Base-by-base conservation (phyloP, 345 rosid genomes). In the Pugionium cornutum region DNA sequence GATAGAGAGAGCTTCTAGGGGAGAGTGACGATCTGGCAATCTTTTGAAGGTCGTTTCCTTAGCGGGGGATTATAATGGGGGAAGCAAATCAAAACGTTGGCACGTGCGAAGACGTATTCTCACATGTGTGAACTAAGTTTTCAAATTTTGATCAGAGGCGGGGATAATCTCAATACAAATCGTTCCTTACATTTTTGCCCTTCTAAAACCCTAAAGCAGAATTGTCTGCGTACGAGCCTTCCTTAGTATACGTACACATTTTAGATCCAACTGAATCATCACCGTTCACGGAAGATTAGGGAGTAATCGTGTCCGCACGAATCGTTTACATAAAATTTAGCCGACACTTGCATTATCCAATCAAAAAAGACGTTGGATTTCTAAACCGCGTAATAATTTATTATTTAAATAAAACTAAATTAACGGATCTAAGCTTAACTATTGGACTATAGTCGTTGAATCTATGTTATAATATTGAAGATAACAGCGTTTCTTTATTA, bases 61-160 rank as follows among this genome's bases (percentile, higher is more conserved):
- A 65, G 71, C 70, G 76, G 76, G 76, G 76, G 76, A 72, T 58
- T 72, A 41, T 65, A 72, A 43, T 7, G 66, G 7, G 7, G 59
- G 50, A 27, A 62, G 31, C 51, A 47, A 55, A 48, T 39, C 58
- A 8, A 55, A 55, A 18, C 34, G 7, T 10, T 35, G 2, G 54
- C 76, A 72, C 66, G 70, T 72, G 66, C 54, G 48, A 55, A 9
- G 8, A 9, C 7, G 3, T 35, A 4, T 4, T 33, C 57, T 42
- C 76, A 26, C 57, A 29, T 8, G 64, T 70, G 64, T 62, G 30
- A 7, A 8, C 2, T 8, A 0, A 18, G 0, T 31, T 5, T 72
- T 72, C 70, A 40, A 72, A 72, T 27, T 64, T 64, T 6, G 6
- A 25, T 34, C 52, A 11, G 29, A 57, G 75, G 75, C 75, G 75